A percentile compares a stretch with the other conserved stretches of the same genome.
Evolutionary conservation across 2,329 filamentous ascomycete genomes (phyloP).

Genomic region (Talaromyces pinophilus): DNA sequence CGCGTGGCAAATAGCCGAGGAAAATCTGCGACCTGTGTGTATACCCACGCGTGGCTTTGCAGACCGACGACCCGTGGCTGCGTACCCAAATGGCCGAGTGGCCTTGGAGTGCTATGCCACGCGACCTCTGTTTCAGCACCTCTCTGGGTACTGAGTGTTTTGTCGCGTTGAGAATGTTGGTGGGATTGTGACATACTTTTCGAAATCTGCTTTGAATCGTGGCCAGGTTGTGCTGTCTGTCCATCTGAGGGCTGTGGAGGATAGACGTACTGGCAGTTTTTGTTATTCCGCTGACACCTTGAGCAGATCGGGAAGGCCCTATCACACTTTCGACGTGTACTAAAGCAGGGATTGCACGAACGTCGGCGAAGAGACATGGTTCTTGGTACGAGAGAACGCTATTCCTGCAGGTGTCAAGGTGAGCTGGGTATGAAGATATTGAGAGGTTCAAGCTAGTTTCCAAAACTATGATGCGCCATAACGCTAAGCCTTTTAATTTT

Average conservation of each 20-base stretch:
- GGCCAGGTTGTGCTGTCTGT: neutral
- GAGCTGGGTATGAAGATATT: neutral
- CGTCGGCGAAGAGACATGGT: neutral
- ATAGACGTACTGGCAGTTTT: slow-evolving; percentile 12
- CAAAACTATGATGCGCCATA: too few relatives aligned
- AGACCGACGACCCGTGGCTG: neutral
- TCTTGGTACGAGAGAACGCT: neutral
- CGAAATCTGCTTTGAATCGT: neutral
- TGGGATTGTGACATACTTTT: neutral
- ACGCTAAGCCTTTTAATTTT: too few relatives aligned
- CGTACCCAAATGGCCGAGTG: neutral
- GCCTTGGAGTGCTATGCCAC: neutral
- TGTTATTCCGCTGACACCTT: slow-evolving; percentile 16
- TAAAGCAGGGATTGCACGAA: slow-evolving; percentile 1
- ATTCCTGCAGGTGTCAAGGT: neutral
- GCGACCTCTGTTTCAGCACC: neutral
- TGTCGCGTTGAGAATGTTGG: neutral
- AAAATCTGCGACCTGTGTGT: neutral
- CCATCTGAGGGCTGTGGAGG: neutral
- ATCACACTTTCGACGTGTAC: slow-evolving; percentile 14
- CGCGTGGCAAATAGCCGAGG: neutral
- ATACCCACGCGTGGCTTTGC: neutral
- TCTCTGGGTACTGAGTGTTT: neutral
- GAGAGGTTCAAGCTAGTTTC: neutral
- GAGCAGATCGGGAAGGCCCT: slow-evolving; percentile 8